Conservation (phyloP, 148 eudicot species). For the Chenopodium suecicum region DNA sequence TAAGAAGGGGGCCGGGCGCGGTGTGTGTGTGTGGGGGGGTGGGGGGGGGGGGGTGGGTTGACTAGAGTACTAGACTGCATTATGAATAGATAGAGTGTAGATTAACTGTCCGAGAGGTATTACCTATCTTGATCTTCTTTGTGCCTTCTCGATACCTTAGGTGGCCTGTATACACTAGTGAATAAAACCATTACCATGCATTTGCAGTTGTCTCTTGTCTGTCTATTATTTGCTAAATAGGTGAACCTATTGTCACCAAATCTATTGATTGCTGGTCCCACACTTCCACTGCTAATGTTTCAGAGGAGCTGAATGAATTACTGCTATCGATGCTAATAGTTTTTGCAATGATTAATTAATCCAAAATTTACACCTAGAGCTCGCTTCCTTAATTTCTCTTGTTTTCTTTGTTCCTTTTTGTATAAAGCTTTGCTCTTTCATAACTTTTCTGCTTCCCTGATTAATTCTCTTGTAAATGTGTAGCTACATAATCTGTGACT, state of each 20-base stretch:
- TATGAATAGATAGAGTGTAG: no score
- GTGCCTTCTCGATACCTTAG: no score
- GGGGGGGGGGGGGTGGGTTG: no score
- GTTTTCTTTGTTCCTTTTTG: not conserved
- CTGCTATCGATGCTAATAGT: not conserved
- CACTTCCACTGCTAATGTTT: not conserved
- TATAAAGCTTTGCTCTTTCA: not conserved
- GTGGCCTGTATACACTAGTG: no score
- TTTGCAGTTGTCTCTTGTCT: no score
- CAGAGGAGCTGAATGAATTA: not conserved
- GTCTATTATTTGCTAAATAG: no score
- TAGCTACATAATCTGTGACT: slow-evolving; percentile 81
- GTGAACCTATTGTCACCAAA: not conserved
- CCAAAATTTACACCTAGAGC: not conserved
- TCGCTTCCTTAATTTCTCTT: not conserved
- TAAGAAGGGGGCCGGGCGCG: no score
- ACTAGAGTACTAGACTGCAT: no score
- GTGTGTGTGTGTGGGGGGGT: no score
- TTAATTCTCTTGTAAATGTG: slow-evolving; percentile 15
- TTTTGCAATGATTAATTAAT: not conserved
- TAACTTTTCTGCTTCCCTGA: slow-evolving; percentile 8
- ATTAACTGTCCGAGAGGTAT: no score
- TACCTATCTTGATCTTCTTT: no score
- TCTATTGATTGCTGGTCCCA: not conserved
- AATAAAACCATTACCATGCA: no score